phyloP scores from a whole-genome alignment of 768 basidiomycete species.

The Russula virescens region DNA sequence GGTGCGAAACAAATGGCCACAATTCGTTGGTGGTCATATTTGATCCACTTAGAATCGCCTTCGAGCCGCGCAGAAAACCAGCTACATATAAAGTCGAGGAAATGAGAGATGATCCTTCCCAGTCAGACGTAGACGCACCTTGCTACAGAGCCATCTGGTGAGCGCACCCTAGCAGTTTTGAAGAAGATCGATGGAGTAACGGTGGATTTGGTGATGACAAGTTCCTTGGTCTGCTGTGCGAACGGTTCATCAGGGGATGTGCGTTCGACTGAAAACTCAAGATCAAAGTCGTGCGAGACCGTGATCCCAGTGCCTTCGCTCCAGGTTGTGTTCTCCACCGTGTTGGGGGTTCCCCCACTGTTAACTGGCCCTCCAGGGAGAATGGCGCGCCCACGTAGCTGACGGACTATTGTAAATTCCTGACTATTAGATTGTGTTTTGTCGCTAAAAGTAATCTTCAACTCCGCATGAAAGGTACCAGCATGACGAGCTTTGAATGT shows the following conservation, averaged over 20 bases:
- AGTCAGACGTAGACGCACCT: background rate
- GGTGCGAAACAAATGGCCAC: conserved; percentile 6
- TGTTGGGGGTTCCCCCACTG: too few relatives aligned
- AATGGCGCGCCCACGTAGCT: too few relatives aligned
- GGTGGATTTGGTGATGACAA: conserved; percentile 8
- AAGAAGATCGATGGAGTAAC: background rate
- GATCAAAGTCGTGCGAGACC: conserved; percentile 10
- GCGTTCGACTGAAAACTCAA: conserved; percentile 16
- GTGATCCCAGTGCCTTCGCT: conserved; percentile 2
- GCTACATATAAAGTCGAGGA: background rate
- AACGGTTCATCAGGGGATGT: background rate
- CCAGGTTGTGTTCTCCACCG: too few relatives aligned
- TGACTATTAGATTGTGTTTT: too few relatives aligned
- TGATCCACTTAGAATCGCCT: conserved; percentile 5
- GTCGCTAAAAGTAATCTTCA: too few relatives aligned
- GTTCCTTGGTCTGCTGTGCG: background rate
- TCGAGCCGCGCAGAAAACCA: conserved; percentile 8
- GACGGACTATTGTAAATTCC: too few relatives aligned
- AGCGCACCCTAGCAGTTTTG: background rate
- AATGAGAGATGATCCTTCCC: background rate
- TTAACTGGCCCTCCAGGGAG: too few relatives aligned
- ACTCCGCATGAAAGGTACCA: too few relatives aligned
- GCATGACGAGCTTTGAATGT: too few relatives aligned
- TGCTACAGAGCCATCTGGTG: background rate
- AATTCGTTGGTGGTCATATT: background rate